Evolutionary conservation across 208 protist species (phyloP).

Genomic region (Acanthamoeba sp.): DNA sequence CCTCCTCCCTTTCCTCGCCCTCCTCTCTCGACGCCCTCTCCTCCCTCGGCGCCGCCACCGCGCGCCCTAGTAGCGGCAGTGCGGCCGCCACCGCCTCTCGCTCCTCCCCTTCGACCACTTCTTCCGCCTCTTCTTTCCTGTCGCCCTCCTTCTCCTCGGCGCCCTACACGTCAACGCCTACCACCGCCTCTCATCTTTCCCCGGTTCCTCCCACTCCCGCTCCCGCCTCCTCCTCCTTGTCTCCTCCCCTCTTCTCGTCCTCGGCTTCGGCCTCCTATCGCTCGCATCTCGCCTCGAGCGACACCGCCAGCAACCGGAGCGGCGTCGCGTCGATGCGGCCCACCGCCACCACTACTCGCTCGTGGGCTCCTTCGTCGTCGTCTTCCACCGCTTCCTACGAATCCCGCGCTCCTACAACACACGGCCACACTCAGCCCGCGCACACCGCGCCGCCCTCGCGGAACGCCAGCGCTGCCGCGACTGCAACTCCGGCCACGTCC

Average conservation of each 20-base stretch:
- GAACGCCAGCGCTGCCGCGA: too few relatives aligned
- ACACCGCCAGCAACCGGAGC: neutral
- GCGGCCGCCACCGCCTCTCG: neutral
- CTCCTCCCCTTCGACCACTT: neutral
- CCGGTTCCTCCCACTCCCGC: neutral
- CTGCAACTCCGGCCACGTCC: neutral
- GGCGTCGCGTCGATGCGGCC: neutral
- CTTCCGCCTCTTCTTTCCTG: neutral
- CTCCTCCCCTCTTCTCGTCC: neutral
- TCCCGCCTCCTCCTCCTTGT: neutral
- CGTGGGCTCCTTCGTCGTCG: neutral
- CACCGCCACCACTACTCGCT: neutral
- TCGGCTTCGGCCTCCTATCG: neutral
- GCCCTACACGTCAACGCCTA: too few relatives aligned
- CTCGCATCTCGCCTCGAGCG: neutral
- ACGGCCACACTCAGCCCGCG: neutral
- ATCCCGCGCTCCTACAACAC: neutral
- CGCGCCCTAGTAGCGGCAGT: neutral
- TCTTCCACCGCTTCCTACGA: neutral
- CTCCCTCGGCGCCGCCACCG: neutral
- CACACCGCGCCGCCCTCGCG: neutral
- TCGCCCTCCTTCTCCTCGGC: neutral
- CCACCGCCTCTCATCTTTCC: neutral
- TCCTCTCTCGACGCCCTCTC: neutral
- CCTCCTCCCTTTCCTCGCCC: slow-evolving; percentile 3